Base-by-base conservation (phyloP, 768 basidiomycete genomes). In the Rhizopogon vinicolor region DNA sequence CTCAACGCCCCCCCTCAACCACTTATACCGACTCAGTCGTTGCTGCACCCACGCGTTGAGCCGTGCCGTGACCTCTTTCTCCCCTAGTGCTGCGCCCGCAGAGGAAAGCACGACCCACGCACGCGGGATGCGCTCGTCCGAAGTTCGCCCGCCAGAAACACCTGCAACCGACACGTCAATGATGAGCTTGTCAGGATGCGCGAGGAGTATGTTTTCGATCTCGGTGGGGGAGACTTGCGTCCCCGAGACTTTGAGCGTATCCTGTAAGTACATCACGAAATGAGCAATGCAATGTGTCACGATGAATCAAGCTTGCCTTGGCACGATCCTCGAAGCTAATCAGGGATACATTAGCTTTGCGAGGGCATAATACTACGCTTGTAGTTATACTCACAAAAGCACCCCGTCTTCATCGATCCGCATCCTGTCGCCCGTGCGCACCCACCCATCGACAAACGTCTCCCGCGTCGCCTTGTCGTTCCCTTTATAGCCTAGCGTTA, bases 231-330 rank as follows among this genome's bases (percentile, higher is more conserved):
- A 86, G 0, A 89, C 87, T 68, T 89, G 88, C 18, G 69, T 72
- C 4, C 86, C 87, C 0, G 85, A 87, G 12, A 90, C 77, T 64
- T 89, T 90, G 18, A 90, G 72, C 0, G 81, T 87, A 61, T 89
- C 88, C 81, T 87, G 44, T 8, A 8, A 53, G 19, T 9, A 46
- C 16, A 35, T 10, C 12, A 7, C 2, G 44, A 28, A 48, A 9
- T 50, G 63, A 68, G 64, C 14, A 13, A n/a, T 54, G 56, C 72
- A 1, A 65, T 29, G 28, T 52, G 22, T 5, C 13, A 16, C n/a
- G n/a, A 54, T 57, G 45, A 81, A 83, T 77, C 89, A 88, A 2
- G 75, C 73, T 53, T 48, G 82, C 84, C 77, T 89, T 89, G 2
- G 75, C 72, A 52, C 87, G 76, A 67, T 89, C 86, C 3, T 81